phyloP scores from a whole-genome alignment of 371 early-diverging fungal genomes.

The Entomophthora muscae region DNA sequence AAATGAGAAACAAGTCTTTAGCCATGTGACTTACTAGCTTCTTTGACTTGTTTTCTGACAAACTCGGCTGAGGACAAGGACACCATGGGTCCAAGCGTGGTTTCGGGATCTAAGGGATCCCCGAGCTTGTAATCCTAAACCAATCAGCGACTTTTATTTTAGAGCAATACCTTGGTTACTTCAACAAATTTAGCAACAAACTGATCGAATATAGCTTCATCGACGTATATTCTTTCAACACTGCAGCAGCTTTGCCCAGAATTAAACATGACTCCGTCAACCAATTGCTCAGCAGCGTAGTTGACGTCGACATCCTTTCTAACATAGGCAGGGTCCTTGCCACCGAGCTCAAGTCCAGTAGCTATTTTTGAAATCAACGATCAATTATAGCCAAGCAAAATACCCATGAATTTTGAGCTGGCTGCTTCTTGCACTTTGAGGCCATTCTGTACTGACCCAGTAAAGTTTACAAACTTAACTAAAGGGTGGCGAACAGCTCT shows the following conservation, averaged over 20 bases:
- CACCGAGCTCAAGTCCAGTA: constrained; percentile 66
- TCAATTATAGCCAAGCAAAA: not conserved
- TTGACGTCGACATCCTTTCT: constrained; percentile 50
- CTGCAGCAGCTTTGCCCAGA: constrained; percentile 73
- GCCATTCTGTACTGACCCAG: constrained; percentile 65
- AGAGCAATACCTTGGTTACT: constrained; percentile 29
- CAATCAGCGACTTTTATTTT: not conserved
- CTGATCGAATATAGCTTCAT: constrained; percentile 44
- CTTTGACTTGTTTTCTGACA: constrained; percentile 46
- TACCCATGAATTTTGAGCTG: constrained; percentile 41
- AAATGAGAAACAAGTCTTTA: not conserved
- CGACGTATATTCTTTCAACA: constrained; percentile 72
- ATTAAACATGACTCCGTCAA: constrained; percentile 74
- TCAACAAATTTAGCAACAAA: constrained; percentile 48
- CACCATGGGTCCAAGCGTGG: constrained; percentile 68
- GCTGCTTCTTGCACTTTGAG: constrained; percentile 41
- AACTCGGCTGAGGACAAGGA: constrained; percentile 40
- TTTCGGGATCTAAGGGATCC: constrained; percentile 36
- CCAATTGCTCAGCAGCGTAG: constrained; percentile 49
- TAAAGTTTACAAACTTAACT: constrained; percentile 56
- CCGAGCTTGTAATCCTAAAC: constrained; percentile 36
- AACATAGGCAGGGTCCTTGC: constrained; percentile 77
- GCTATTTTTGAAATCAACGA: constrained; percentile 15
- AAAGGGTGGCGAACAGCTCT: constrained; percentile 37
- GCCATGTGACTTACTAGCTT: constrained; percentile 28